A percentile compares a stretch with the other conserved stretches of the same genome.
These are phyloP conservation scores for Endotrypanum monterogeii DNA, from an alignment of 208 protist genomes.

Conservation along the genomic window DNA sequence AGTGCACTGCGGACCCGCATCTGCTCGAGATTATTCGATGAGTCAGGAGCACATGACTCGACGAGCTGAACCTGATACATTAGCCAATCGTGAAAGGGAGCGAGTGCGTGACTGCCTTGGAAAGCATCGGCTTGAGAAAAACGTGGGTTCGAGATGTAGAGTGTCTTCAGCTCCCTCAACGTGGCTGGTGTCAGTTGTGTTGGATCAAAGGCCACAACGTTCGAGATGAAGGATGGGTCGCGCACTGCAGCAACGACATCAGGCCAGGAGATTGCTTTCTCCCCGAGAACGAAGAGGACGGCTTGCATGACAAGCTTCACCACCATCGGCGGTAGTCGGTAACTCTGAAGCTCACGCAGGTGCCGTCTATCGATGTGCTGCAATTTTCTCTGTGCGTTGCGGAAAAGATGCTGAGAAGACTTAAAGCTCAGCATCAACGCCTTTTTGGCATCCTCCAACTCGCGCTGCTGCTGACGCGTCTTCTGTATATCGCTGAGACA, in stretches of 20 bases:
- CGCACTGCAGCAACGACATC: constrained; percentile 46
- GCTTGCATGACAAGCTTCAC: constrained; percentile 72
- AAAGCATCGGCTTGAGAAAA: constrained; percentile 60
- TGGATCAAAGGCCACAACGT: constrained; percentile 48
- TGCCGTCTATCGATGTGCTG: constrained; percentile 46
- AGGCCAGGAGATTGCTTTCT: constrained; percentile 40
- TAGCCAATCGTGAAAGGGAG: constrained; percentile 60
- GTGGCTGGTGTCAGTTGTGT: constrained; percentile 27
- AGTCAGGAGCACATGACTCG: constrained; percentile 22
- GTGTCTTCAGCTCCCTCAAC: constrained; percentile 26
- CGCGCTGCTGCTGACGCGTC: constrained; percentile 25
- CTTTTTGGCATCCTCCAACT: constrained; percentile 24
- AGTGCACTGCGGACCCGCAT: constrained; percentile 12
- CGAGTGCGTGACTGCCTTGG: constrained; percentile 59
- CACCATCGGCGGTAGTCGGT: constrained; percentile 61
- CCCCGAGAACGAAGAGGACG: constrained; percentile 60
- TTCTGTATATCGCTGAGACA: constrained; percentile 12
- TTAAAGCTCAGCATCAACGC: constrained; percentile 22
- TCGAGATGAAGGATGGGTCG: constrained; percentile 41
- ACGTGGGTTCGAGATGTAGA: constrained; percentile 36
- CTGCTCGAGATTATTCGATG: constrained; percentile 12
- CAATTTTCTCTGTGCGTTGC: constrained; percentile 43
- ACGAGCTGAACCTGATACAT: constrained; percentile 47
- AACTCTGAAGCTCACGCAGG: constrained; percentile 63
- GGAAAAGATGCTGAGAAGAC: constrained; percentile 38